Conservation (phyloP, 495 filamentous ascomycete genomes). For the Lophiotrema nucula region DNA sequence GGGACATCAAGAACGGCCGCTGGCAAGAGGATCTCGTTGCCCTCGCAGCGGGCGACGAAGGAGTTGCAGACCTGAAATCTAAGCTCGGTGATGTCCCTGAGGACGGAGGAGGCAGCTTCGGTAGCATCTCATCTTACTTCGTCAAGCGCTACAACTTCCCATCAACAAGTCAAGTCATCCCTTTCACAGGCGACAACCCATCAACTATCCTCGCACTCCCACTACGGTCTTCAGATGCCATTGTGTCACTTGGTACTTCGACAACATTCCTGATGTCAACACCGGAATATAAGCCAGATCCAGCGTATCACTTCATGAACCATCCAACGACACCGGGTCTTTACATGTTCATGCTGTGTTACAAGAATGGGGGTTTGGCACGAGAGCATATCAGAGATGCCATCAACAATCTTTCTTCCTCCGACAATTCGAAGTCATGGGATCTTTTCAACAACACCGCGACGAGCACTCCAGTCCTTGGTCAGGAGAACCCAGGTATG, state of each 20-base stretch:
- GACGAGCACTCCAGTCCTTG: constrained; percentile 63
- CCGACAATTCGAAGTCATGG: constrained; percentile 59
- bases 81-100: constrained; percentile 79
- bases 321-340: constrained; percentile 46
- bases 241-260: constrained; percentile 89
- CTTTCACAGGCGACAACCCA: constrained; percentile 95
- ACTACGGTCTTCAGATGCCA: constrained; percentile 80
- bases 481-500: constrained; percentile 52
- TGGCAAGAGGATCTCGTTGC: constrained; percentile 75
- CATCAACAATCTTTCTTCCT: constrained; percentile 52
- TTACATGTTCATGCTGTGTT: constrained; percentile 97
- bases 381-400: constrained; percentile 83
- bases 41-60: constrained; percentile 71
- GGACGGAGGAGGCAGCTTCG: constrained; percentile 78
- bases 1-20: constrained; percentile 73
- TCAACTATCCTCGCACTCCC: constrained; percentile 90
- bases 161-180: constrained; percentile 68
- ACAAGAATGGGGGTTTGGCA: constrained; percentile 94
- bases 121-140: constrained; percentile 72
- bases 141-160: constrained; percentile 74
- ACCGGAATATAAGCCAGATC: constrained; percentile 81
- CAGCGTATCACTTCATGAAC: constrained; percentile 57
- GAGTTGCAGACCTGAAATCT: constrained; percentile 62
- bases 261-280: constrained; percentile 98
- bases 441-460: constrained; percentile 70